A percentile compares a stretch with the other conserved stretches of the same genome.
Conservation (phyloP, 768 basidiomycete species). For the Tubosaeta sp. region DNA sequence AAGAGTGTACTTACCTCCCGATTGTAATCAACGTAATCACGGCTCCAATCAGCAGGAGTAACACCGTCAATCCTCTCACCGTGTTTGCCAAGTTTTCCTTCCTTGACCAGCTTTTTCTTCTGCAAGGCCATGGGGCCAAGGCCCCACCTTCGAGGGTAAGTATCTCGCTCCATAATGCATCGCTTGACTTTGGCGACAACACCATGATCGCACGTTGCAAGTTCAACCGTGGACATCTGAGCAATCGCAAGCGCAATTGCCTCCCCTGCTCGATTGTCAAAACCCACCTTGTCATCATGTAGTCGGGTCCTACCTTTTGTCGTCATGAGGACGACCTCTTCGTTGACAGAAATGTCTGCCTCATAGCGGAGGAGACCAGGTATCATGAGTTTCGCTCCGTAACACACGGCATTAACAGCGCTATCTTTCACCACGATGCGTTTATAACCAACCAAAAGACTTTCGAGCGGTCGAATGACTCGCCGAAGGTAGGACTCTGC, state of each 20-base stretch:
- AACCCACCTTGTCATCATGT: background rate
- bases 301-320: conserved; percentile 68
- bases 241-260: conserved; percentile 93
- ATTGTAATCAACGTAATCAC: conserved; percentile 91
- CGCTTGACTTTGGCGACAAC: conserved; percentile 99
- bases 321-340: conserved; percentile 98
- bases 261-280: conserved; percentile 51
- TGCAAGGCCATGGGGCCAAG: conserved; percentile 95
- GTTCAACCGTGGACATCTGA: conserved; percentile 98
- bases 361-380: conserved; percentile 97
- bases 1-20: conserved; percentile 46
- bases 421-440: conserved; percentile 99
- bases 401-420: conserved; percentile 98
- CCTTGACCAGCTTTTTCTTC: conserved; percentile 98
- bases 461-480: conserved; percentile 91
- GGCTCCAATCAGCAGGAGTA: conserved; percentile 88
- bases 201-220: conserved; percentile 96
- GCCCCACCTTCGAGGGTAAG: conserved; percentile 97
- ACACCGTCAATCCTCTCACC: conserved; percentile 84
- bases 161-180: conserved; percentile 99
- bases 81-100: conserved; percentile 94
- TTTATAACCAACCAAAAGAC: conserved; percentile 92
- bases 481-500: conserved; percentile 94
- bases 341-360: conserved; percentile 87
- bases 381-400: conserved; percentile 99